Conservation (phyloP, 1,284 basidiomycete species). For the Austroboletus novae-zelandiae region DNA sequence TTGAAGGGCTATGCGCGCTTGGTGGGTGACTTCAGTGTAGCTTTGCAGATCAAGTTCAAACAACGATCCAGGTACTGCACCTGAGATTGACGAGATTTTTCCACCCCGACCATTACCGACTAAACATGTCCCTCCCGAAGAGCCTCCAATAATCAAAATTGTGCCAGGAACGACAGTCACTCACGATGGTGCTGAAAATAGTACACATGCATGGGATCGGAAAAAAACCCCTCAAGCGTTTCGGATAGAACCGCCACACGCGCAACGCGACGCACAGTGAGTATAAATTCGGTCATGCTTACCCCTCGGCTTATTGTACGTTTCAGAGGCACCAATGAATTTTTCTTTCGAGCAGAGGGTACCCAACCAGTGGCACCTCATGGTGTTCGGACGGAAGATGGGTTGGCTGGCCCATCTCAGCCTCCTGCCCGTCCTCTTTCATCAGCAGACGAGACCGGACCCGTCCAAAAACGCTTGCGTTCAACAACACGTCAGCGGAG, state of each 20-base stretch:
- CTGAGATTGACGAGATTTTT: slow-evolving; percentile 68
- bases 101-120: slow-evolving; percentile 62
- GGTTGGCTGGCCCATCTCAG: slow-evolving; percentile 39
- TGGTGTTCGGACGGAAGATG: slow-evolving; percentile 37
- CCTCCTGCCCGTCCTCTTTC: slow-evolving; percentile 63
- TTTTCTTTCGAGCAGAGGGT: slow-evolving; percentile 56
- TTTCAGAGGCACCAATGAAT: slow-evolving; percentile 56
- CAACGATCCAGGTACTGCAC: slow-evolving; percentile 51
- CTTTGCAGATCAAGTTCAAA: slow-evolving; percentile 15
- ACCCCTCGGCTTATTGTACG: slow-evolving; percentile 6
- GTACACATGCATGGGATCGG: slow-evolving; percentile 53
- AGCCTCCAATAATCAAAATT: slow-evolving; percentile 40
- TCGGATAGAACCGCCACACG: slow-evolving; percentile 48
- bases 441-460: slow-evolving; percentile 76
- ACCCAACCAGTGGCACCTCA: slow-evolving; percentile 43
- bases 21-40: slow-evolving; percentile 48
- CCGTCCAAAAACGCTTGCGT: slow-evolving; percentile 70
- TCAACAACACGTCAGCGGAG: slow-evolving; percentile 59
- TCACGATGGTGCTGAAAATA: slow-evolving; percentile 57
- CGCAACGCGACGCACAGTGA: slow-evolving; percentile 64
- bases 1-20: slow-evolving; percentile 82
- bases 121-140: slow-evolving; percentile 51
- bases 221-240: slow-evolving; percentile 52
- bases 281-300: slow-evolving; percentile 20
- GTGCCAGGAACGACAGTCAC: slow-evolving; percentile 54